Base-by-base conservation (phyloP, 2,329 filamentous ascomycete species). In the Aureobasidium subglaciale region DNA sequence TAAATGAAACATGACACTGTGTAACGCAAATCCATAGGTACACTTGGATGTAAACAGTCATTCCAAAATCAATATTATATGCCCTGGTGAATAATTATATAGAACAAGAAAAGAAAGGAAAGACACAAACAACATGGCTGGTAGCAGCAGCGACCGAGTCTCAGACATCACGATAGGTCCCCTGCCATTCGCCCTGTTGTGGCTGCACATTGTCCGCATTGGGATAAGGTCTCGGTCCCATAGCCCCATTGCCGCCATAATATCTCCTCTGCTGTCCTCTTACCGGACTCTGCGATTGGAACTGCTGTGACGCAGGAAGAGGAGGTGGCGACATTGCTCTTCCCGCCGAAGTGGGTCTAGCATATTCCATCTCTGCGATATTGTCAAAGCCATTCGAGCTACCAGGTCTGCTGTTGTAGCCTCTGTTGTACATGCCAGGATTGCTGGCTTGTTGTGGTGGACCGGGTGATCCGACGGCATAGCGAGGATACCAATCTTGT, bases 381-480 rank as follows among this genome's bases (percentile, higher is more conserved):
- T 32, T 13, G 11, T 54, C 34, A 7, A 38, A 54, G 27, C n/a
- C 27, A 16, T 55, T 35, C 1, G 48, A 37, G 9, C 37, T 53
- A 22, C 35, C 37, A 2, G 34, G 25, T 40, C 48, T 41, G 34
- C 48, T 37, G 25, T 29, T 29, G 38, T 54, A 43, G 37, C 50
- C 22, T 18, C 50, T 34, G 29, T 5, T 38, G 24, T 55, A 55
- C 53, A 55, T 55, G 2, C 25, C 53, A 1, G 53, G 53, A 2
- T 15, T 38, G 22, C 41, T 46, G 27, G 53, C 53, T n/a, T 55
- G 53, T 20, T 55, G 53, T 10, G 41, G 52, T 15, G 48, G 48
- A 5, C 48, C 50, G 10, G 34, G 24, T 10, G 48, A 52, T 24
- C 35, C 34, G 16, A 35, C 4, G 4, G 24, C 13, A 27, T 52